These are phyloP conservation scores for Fraxinus pennsylvanica DNA, from an alignment of 257 asterid genomes.

Conservation along the genomic window DNA sequence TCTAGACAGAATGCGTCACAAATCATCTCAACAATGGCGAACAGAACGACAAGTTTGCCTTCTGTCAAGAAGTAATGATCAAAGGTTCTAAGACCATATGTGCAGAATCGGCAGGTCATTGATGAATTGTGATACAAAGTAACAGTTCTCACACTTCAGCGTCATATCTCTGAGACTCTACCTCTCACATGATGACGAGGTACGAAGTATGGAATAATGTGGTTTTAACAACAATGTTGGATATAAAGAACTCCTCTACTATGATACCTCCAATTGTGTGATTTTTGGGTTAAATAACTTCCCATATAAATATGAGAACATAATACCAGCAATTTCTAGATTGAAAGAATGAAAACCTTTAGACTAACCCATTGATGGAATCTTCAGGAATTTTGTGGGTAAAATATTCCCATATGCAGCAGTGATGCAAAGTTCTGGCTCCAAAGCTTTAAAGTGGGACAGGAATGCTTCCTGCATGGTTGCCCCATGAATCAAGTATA, in stretches of 20 bases:
- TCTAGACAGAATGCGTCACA: neutral
- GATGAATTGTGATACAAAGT: neutral
- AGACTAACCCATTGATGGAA: slow-evolving; percentile 85
- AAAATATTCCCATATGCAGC: slow-evolving; percentile 97
- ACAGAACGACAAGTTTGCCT: neutral
- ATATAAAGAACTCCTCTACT: neutral
- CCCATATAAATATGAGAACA: neutral
- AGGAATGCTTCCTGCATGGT: slow-evolving; percentile 74
- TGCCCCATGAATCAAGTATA: slow-evolving; percentile 12
- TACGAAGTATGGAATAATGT: neutral
- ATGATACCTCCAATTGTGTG: neutral
- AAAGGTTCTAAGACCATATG: neutral
- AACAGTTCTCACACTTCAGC: neutral
- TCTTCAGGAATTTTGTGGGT: slow-evolving; percentile 77
- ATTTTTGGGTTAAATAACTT: neutral
- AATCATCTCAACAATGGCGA: neutral
- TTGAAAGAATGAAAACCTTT: neutral
- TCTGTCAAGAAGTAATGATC: neutral
- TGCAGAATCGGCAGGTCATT: neutral
- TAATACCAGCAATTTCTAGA: neutral
- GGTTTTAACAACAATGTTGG: neutral
- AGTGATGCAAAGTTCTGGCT: slow-evolving; percentile 91
- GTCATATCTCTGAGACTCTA: neutral
- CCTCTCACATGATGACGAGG: slow-evolving; percentile 5
- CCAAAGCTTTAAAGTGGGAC: slow-evolving; percentile 58